These are phyloP conservation scores for Nepenthes mirabilis DNA, from an alignment of 148 eudicot genomes.

Conservation along the genomic window DNA sequence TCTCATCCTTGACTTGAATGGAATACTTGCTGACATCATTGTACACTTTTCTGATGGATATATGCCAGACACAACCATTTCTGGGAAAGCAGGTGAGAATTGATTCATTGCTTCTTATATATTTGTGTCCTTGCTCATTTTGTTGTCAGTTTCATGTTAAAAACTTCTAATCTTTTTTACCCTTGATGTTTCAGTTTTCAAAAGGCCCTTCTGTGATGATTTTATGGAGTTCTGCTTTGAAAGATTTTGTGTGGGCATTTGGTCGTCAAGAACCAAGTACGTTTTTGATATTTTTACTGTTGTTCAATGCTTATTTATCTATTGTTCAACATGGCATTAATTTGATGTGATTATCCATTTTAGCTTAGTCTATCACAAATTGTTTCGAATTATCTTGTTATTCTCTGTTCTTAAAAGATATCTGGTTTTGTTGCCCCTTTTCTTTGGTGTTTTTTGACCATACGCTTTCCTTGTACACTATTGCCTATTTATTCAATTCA, in stretches of 20 bases:
- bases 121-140: neutral
- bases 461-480: neutral
- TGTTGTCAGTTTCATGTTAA: neutral
- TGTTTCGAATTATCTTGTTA: neutral
- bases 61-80: slow-evolving; percentile 46
- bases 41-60: slow-evolving; percentile 48
- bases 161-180: slow-evolving; percentile 1
- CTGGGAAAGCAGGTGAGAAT: slow-evolving; percentile 61
- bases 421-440: too few species aligned
- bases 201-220: slow-evolving; percentile 64
- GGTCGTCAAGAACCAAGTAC: slow-evolving; percentile 92
- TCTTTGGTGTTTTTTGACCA: neutral
- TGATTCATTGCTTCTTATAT: neutral
- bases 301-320: neutral
- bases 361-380: neutral
- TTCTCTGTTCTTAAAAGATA: neutral
- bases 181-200: slow-evolving; percentile 43
- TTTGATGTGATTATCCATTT: neutral
- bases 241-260: slow-evolving; percentile 72
- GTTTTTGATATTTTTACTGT: neutral
- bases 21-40: slow-evolving; percentile 76
- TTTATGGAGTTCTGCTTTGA: slow-evolving; percentile 83
- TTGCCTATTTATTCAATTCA: too few species aligned
- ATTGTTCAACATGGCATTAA: neutral
- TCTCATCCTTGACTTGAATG: slow-evolving; percentile 87